Percentiles rank a stretch among this genome's conserved stretches.
phyloP scores from a whole-genome alignment of 2,329 filamentous ascomycete genomes.

The Fusarium dimerum region DNA sequence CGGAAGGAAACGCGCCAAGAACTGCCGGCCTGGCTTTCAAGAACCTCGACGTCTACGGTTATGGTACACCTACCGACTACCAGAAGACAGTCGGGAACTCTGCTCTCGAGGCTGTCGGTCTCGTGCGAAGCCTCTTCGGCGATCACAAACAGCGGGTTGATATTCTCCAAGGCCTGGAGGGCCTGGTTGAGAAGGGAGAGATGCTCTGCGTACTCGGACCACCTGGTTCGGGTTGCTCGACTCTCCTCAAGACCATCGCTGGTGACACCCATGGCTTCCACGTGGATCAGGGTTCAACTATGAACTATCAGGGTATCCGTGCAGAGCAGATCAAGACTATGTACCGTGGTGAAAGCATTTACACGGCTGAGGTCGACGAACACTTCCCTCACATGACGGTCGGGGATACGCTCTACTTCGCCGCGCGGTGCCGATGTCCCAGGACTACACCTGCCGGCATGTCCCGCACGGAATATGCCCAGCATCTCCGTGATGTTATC shows the following conservation, averaged over 20 bases:
- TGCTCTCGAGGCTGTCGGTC: slow-evolving; percentile 15
- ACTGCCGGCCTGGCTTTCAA: slow-evolving; percentile 30
- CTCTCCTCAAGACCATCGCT: slow-evolving; percentile 56
- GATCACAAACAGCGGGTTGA: slow-evolving; percentile 20
- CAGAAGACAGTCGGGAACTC: slow-evolving; percentile 32
- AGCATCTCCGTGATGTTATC: slow-evolving; percentile 51
- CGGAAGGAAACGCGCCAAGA: slow-evolving; percentile 29
- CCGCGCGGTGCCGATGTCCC: slow-evolving; percentile 41
- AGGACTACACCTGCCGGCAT: slow-evolving; percentile 61
- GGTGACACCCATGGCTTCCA: slow-evolving; percentile 49
- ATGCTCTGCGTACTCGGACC: slow-evolving; percentile 47
- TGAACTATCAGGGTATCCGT: slow-evolving; percentile 54
- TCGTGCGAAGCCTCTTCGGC: no score
- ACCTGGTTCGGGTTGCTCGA: slow-evolving; percentile 55
- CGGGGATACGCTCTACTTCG: slow-evolving; percentile 64
- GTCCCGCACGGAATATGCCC: slow-evolving; percentile 31
- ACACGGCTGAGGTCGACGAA: slow-evolving; percentile 64
- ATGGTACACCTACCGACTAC: slow-evolving; percentile 30
- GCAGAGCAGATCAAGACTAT: slow-evolving; percentile 39
- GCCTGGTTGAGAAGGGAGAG: slow-evolving; percentile 31
- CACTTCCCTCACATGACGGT: slow-evolving; percentile 70
- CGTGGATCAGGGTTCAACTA: slow-evolving; percentile 24
- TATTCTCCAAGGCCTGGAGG: slow-evolving; percentile 32
- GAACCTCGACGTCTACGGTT: slow-evolving; percentile 30
- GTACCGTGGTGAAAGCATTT: slow-evolving; percentile 58